Evolutionary conservation across 2,329 filamentous ascomycete genomes (phyloP).

Genomic region (Pseudogymnoascus sp.): DNA sequence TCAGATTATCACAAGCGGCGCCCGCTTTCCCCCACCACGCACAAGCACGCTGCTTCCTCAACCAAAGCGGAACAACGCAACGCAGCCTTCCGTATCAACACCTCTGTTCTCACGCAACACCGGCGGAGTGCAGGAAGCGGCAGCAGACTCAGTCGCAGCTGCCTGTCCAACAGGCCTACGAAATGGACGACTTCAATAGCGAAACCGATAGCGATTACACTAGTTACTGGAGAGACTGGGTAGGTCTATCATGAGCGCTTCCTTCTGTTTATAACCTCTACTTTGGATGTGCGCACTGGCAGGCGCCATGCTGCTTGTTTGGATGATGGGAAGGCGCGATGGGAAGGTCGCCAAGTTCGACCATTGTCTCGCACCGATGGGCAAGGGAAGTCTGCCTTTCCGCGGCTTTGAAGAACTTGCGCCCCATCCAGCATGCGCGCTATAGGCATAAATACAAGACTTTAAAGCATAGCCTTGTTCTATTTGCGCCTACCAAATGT

Average conservation of each 20-base stretch:
- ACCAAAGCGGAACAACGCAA: neutral
- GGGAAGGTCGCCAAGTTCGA: neutral
- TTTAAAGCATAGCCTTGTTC: neutral
- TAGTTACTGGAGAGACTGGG: slow-evolving; percentile 99
- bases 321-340: neutral
- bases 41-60: neutral
- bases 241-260: slow-evolving; percentile 43
- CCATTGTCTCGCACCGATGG: neutral
- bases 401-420: neutral
- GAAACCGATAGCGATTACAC: slow-evolving; percentile 99
- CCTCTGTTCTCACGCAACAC: neutral
- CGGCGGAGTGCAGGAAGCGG: slow-evolving; percentile 1
- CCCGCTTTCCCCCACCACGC: slow-evolving; percentile 6
- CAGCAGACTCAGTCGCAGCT: slow-evolving; percentile 1
- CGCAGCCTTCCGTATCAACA: slow-evolving; percentile 1
- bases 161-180: neutral
- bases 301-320: neutral
- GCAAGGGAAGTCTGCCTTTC: neutral
- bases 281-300: neutral
- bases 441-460: neutral
- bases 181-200: slow-evolving; percentile 95
- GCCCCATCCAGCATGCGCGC: neutral
- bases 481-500: neutral
- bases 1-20: slow-evolving; percentile 7
- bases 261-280: slow-evolving; percentile 9